Evolutionary conservation across 139 green algal genomes (phyloP).

Genomic region (Pycnococcus provasolii): DNA sequence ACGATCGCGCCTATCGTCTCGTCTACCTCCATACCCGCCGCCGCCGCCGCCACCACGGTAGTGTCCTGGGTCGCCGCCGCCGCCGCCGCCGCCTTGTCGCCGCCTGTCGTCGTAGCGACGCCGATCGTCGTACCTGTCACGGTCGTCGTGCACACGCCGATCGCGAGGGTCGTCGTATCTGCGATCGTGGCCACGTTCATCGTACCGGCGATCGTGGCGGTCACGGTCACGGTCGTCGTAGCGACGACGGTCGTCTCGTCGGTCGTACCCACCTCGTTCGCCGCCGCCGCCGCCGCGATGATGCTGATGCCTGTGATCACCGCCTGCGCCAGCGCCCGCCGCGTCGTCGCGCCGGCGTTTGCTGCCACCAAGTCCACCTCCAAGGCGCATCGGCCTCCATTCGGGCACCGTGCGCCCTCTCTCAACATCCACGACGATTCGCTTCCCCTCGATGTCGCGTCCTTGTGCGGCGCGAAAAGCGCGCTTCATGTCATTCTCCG

Average conservation of each 20-base stretch:
- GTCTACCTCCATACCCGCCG: not conserved
- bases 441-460: constrained; percentile 37
- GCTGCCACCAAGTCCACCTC: constrained; percentile 33
- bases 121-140: not conserved
- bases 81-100: not conserved
- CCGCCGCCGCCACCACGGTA: not conserved
- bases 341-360: not conserved
- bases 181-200: not conserved
- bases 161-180: not conserved
- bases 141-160: not conserved
- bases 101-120: not conserved
- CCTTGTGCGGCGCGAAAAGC: constrained; percentile 39
- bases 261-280: constrained; percentile 1
- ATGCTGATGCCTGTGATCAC: not conserved
- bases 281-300: not conserved
- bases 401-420: constrained; percentile 37
- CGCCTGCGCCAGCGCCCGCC: not conserved
- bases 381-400: constrained; percentile 38
- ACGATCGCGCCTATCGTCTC: not conserved
- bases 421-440: constrained; percentile 44
- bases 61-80: constrained; percentile 3
- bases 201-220: not conserved
- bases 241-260: not conserved
- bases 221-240: not conserved
- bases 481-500: constrained; percentile 41